Conservation (phyloP, 1,139 yeast species). For the Pneumocystis murina region DNA sequence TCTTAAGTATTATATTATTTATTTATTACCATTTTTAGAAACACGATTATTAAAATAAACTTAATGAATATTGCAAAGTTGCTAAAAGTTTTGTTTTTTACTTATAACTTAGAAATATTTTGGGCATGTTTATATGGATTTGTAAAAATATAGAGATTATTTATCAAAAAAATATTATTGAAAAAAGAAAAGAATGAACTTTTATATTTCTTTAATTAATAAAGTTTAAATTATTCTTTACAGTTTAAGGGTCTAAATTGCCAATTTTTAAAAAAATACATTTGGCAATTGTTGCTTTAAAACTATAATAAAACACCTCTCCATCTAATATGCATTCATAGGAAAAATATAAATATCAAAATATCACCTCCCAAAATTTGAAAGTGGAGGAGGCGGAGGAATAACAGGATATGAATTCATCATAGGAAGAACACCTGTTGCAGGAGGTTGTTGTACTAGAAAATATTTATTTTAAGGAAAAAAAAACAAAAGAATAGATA, state of each 20-base stretch:
- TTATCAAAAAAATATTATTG: neutral
- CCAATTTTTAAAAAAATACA: neutral
- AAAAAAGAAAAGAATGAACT: neutral
- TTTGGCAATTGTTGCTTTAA: neutral
- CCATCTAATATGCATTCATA: neutral
- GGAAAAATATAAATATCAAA: neutral
- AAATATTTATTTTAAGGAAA: neutral
- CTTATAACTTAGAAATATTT: neutral
- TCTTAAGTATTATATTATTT: neutral
- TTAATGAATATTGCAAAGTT: neutral
- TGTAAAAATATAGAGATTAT: neutral
- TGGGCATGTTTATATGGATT: neutral
- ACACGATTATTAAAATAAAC: neutral
- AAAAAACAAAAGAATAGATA: neutral
- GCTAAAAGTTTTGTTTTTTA: neutral
- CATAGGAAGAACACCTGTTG: neutral
- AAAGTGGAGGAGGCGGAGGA: neutral
- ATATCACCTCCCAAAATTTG: neutral
- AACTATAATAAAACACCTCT: neutral
- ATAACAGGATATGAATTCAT: neutral
- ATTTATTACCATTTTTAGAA: neutral
- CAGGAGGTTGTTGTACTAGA: neutral
- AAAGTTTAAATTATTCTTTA: no score
- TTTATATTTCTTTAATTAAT: no score
- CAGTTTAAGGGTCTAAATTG: no score